A percentile compares a stretch with the other conserved stretches of the same genome.
These are phyloP conservation scores for Amaranthus palmeri DNA, from an alignment of 148 eudicot species.

Conservation along the genomic window DNA sequence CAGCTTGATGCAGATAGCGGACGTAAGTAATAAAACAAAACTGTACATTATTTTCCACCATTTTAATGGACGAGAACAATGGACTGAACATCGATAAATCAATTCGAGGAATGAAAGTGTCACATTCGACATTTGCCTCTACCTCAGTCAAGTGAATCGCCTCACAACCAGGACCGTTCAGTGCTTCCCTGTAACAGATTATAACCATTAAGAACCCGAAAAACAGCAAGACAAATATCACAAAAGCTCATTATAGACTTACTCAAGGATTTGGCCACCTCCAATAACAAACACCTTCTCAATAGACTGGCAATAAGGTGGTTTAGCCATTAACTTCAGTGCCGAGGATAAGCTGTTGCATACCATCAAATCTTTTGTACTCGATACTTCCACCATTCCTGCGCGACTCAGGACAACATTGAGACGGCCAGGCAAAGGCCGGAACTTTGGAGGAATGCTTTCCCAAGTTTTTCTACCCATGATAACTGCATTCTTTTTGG, in stretches of 20 bases:
- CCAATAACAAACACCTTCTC: constrained; percentile 83
- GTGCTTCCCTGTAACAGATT: constrained; percentile 54
- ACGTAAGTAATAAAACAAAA: constrained; percentile 67
- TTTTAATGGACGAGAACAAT: constrained; percentile 58
- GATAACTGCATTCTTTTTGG: constrained; percentile 74
- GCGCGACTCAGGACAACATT: constrained; percentile 78
- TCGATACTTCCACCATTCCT: constrained; percentile 39
- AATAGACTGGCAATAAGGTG: constrained; percentile 46
- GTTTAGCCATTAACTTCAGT: constrained; percentile 48
- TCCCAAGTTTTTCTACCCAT: constrained; percentile 99
- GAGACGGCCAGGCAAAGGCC: constrained; percentile 77
- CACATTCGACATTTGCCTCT: constrained; percentile 56
- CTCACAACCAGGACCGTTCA: constrained; percentile 68
- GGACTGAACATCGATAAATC: constrained; percentile 51
- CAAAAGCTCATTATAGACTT: constrained; percentile 3
- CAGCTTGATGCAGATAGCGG: constrained; percentile 23
- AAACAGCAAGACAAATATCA: not conserved
- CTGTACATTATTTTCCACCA: constrained; percentile 49
- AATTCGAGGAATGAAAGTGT: constrained; percentile 72
- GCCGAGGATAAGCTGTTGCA: constrained; percentile 61
- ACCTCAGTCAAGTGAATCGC: constrained; percentile 86
- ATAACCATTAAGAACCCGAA: not conserved
- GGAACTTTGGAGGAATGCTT: constrained; percentile 55
- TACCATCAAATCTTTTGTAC: constrained; percentile 49
- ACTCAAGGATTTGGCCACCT: constrained; percentile 82